Conservation (phyloP, 352 stramenopile species). For the Pythium vanterpoolii region DNA sequence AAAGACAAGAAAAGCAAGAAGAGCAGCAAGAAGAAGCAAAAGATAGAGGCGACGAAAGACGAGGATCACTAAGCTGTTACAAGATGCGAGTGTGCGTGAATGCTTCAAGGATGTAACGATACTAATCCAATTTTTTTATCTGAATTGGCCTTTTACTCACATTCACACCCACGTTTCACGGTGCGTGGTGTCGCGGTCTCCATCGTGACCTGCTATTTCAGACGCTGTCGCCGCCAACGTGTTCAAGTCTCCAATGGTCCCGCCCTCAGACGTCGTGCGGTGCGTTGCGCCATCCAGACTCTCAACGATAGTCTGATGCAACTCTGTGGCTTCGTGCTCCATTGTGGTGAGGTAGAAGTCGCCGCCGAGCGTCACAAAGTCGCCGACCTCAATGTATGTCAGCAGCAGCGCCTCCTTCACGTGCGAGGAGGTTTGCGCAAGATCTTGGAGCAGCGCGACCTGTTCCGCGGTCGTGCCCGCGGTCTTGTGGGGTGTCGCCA, state of each 20-base stretch:
- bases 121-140: neutral
- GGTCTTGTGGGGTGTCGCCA: constrained; percentile 24
- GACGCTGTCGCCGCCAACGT: neutral
- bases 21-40: constrained; percentile 28
- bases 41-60: constrained; percentile 9
- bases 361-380: constrained; percentile 59
- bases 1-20: constrained; percentile 28
- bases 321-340: constrained; percentile 53
- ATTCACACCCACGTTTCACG: constrained; percentile 22
- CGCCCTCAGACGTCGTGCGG: constrained; percentile 10
- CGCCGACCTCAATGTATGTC: constrained; percentile 67
- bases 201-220: neutral
- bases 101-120: constrained; percentile 16
- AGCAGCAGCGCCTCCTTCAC: constrained; percentile 57
- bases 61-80: neutral
- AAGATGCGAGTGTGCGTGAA: neutral
- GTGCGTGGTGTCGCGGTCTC: constrained; percentile 15
- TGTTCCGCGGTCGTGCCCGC: constrained; percentile 37
- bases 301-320: constrained; percentile 31
- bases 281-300: constrained; percentile 31
- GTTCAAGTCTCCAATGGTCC: neutral
- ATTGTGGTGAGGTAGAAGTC: constrained; percentile 72
- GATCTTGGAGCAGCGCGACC: constrained; percentile 43
- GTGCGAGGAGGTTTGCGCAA: constrained; percentile 30
- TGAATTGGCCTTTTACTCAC: too few relatives aligned